These are phyloP conservation scores for Phytopythium montanum DNA, from an alignment of 352 stramenopile species.

Conservation along the genomic window DNA sequence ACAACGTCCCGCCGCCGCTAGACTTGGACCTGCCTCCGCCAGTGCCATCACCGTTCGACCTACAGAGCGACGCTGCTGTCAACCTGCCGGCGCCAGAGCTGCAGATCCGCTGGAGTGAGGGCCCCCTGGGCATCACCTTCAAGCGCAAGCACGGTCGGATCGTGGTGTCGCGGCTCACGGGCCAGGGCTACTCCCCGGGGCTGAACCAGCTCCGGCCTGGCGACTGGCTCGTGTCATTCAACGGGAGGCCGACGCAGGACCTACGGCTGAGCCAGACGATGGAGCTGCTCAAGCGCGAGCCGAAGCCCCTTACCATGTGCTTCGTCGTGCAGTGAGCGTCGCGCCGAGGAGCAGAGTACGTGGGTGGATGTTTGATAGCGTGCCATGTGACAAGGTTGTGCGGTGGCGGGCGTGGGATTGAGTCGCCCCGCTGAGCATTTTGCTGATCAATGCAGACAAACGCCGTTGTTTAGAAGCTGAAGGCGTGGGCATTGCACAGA, in stretches of 20 bases:
- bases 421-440: neutral
- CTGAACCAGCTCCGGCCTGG: slow-evolving; percentile 62
- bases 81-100: slow-evolving; percentile 50
- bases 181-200: slow-evolving; percentile 56
- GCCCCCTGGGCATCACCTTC: slow-evolving; percentile 75
- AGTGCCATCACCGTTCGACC: slow-evolving; percentile 7
- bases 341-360: neutral
- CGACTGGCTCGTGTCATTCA: slow-evolving; percentile 80
- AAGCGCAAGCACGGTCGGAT: slow-evolving; percentile 76
- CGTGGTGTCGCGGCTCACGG: slow-evolving; percentile 71
- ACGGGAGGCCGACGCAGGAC: slow-evolving; percentile 52
- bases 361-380: slow-evolving; percentile 1
- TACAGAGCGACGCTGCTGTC: slow-evolving; percentile 1
- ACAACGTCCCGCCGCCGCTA: slow-evolving; percentile 26
- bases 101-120: slow-evolving; percentile 70
- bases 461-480: neutral
- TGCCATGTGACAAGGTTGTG: neutral
- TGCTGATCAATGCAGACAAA: neutral
- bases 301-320: slow-evolving; percentile 77
- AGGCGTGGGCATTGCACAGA: neutral
- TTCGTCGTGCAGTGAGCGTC: slow-evolving; percentile 61
- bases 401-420: neutral
- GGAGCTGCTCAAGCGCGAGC: slow-evolving; percentile 70
- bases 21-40: neutral
- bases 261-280: slow-evolving; percentile 74